Conservation (phyloP, 139 green algal species). For the Limnomonas spitsbergensis region DNA sequence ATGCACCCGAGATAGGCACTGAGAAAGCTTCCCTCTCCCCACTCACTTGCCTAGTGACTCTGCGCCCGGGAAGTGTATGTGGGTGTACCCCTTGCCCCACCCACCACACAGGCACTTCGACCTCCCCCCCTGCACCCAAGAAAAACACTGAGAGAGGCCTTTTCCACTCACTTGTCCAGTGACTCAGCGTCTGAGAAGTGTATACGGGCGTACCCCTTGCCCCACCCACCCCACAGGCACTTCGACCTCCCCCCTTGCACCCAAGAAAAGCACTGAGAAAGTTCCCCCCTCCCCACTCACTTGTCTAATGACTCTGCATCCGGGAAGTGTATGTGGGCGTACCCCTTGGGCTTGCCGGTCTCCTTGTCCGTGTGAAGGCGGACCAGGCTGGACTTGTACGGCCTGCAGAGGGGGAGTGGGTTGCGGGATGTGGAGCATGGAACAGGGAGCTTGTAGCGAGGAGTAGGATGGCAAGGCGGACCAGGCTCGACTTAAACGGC, state of each 20-base stretch:
- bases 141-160: neutral
- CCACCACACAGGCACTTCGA: neutral
- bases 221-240: neutral
- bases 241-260: neutral
- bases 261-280: too few species aligned
- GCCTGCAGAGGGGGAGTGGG: neutral
- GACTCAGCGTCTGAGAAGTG: neutral
- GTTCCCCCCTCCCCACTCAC: slow-evolving; percentile 26
- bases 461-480: slow-evolving; percentile 66
- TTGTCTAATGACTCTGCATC: slow-evolving; percentile 51
- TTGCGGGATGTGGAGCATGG: neutral
- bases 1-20: too few species aligned
- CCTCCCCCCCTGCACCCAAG: neutral
- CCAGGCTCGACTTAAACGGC: neutral
- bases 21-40: neutral
- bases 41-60: slow-evolving; percentile 52
- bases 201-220: neutral
- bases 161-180: neutral
- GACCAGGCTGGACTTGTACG: slow-evolving; percentile 45
- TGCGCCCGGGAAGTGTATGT: slow-evolving; percentile 80
- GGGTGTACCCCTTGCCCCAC: slow-evolving; percentile 14
- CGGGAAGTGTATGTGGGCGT: slow-evolving; percentile 85
- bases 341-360: slow-evolving; percentile 72
- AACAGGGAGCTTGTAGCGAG: neutral
- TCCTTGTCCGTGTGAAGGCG: slow-evolving; percentile 79